A percentile compares a stretch with the other conserved stretches of the same genome.
Conservation (phyloP, 441 rosid species). For the Croton setiger region DNA sequence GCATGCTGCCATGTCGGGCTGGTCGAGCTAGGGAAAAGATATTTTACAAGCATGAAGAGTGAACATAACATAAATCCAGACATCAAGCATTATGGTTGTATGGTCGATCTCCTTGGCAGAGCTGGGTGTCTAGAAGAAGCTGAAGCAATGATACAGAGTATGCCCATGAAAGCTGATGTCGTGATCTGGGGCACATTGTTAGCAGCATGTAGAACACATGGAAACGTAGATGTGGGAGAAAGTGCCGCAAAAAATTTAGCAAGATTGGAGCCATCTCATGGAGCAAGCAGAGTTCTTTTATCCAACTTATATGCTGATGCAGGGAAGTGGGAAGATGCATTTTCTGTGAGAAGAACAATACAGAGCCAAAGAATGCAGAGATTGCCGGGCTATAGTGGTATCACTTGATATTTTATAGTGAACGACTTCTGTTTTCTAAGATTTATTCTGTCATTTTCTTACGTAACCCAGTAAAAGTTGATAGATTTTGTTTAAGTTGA, state of each 20-base stretch:
- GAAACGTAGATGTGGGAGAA: constrained; percentile 49
- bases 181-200: constrained; percentile 60
- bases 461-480: not conserved
- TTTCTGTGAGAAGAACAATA: constrained; percentile 35
- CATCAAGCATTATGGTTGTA: constrained; percentile 55
- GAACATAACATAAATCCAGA: constrained; percentile 43
- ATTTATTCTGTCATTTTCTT: not conserved
- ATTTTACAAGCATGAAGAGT: constrained; percentile 56
- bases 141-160: constrained; percentile 39
- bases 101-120: constrained; percentile 65
- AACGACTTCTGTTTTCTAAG: not conserved
- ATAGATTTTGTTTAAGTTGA: not conserved
- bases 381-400: constrained; percentile 58
- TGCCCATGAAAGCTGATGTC: constrained; percentile 65
- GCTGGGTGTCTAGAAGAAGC: constrained; percentile 57
- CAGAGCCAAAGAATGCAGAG: constrained; percentile 46
- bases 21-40: constrained; percentile 50
- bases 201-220: constrained; percentile 57
- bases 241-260: constrained; percentile 50
- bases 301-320: constrained; percentile 61
- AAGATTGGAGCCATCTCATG: constrained; percentile 51
- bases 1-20: constrained; percentile 79
- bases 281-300: constrained; percentile 47
- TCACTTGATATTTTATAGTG: constrained; percentile 26
- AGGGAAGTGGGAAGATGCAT: constrained; percentile 65